Percentiles rank a stretch among this genome's conserved stretches.
Evolutionary conservation across 2,329 filamentous ascomycete species (phyloP).

Genomic region (Penicillium concentricum): DNA sequence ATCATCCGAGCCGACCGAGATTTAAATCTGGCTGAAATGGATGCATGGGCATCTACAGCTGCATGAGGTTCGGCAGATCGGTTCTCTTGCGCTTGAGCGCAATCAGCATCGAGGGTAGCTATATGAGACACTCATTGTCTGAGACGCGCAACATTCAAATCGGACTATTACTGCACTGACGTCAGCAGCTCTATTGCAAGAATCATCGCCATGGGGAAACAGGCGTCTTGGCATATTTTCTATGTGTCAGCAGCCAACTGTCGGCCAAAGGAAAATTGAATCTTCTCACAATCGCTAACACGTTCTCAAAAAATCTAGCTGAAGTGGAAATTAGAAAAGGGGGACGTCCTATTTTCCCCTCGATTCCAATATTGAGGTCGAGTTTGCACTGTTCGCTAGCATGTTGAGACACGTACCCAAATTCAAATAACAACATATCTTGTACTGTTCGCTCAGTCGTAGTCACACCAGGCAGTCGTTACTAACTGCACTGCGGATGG

Average conservation of each 20-base stretch:
- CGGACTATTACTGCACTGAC: conserved; percentile 1
- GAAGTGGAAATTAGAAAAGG: too few relatives aligned
- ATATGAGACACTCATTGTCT: conserved; percentile 2
- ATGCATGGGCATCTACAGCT: background rate
- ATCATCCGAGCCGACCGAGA: background rate
- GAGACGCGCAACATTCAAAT: background rate
- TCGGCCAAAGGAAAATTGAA: background rate
- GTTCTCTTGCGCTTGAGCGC: background rate
- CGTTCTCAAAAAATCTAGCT: background rate
- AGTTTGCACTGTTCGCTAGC: background rate
- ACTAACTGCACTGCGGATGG: background rate
- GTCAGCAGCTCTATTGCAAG: conserved; percentile 3
- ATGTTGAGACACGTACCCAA: background rate
- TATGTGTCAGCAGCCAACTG: background rate
- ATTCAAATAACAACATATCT: background rate
- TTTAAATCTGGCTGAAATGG: background rate
- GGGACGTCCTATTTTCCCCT: too few relatives aligned
- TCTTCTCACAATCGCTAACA: background rate
- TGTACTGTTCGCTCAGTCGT: background rate
- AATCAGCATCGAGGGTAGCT: background rate
- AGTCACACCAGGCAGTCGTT: background rate
- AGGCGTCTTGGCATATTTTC: background rate
- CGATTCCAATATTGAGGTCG: background rate
- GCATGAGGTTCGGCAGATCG: background rate
- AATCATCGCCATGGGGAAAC: too few relatives aligned